Conservation (phyloP, 805 yeast genomes). For the Lipomyces japonicus region DNA sequence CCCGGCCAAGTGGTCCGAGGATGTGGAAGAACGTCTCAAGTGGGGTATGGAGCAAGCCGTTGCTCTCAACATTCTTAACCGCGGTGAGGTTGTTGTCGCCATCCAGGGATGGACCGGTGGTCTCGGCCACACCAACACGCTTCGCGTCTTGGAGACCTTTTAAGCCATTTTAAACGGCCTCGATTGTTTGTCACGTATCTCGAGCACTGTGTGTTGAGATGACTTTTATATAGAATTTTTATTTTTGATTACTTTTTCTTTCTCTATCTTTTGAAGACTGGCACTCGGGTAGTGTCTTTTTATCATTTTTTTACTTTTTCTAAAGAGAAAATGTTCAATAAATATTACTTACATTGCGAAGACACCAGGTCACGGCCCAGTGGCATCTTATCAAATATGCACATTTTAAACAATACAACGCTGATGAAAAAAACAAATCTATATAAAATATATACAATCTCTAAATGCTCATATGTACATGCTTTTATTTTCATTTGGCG, state of each 20-base stretch:
- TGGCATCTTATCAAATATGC: no score
- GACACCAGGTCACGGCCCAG: no score
- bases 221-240: no score
- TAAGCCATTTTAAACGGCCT: slow-evolving; percentile 1
- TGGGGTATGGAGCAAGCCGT: slow-evolving; percentile 90
- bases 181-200: not conserved
- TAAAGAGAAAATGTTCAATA: no score
- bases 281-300: not conserved
- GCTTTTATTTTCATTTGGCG: no score
- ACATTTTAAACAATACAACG: no score
- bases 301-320: not conserved
- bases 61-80: slow-evolving; percentile 74
- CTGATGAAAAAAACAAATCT: no score
- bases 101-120: slow-evolving; percentile 99
- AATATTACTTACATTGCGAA: no score
- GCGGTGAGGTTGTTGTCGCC: slow-evolving; percentile 87
- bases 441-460: no score
- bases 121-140: slow-evolving; percentile 97
- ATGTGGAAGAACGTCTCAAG: slow-evolving; percentile 90
- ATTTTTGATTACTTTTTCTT: no score
- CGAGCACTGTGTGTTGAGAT: not conserved
- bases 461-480: no score
- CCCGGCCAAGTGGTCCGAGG: slow-evolving; percentile 85
- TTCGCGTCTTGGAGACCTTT: slow-evolving; percentile 67
- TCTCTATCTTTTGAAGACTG: no score